Evolutionary conservation across 1,284 basidiomycete species (phyloP), one percentile per base, ranked within the genome.

Genomic region (Xerocomus amazonicus): DNA sequence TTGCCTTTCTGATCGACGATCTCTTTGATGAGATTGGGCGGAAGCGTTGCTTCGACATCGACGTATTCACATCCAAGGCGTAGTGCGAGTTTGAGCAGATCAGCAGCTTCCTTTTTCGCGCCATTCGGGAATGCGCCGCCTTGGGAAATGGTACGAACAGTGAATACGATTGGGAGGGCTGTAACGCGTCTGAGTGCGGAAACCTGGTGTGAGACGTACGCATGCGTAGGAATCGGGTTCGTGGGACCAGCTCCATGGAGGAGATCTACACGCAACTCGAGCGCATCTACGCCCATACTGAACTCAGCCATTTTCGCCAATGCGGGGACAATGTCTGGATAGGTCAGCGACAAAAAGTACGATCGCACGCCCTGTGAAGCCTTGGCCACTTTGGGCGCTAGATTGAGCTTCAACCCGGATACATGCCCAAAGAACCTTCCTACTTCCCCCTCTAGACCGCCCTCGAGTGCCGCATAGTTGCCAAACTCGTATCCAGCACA

Each of bases 211-310:
- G 84, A 78, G 36, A 98, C 92, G 64, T 92, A 97, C 0, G 77
- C 69, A 27, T 74, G 62, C 0, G 89, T 75, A 0, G 94, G 90
- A 16, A 92, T 78, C 0, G 80, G 75, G 0, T 71, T 74, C 31
- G 71, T 58, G 12, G 73, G 64, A 2, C 31, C 38, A 4, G 42
- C 9, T 5, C 83, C 75, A 31, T 81, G 83, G 23, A 99, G 78
- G 10, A 99, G 78, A 68, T 99, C 96, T 6, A 95, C 94, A 3
- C 96, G 87, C 27, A 99, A 70, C 70, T 99, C 96, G 51, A 99
- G 73, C 0, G 94, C 96, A 62, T 99, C 95, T 2, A 85, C 87
- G 4, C 97, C 96, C n/a, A 80, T 75, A 0, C 82, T 83, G 53
- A 97, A 72, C 47, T 86, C 79, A 9, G 87, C 80, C 45, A 98